These are phyloP conservation scores for Coemansia sp. DNA, from an alignment of 192 early-diverging fungal genomes.

Conservation along the genomic window DNA sequence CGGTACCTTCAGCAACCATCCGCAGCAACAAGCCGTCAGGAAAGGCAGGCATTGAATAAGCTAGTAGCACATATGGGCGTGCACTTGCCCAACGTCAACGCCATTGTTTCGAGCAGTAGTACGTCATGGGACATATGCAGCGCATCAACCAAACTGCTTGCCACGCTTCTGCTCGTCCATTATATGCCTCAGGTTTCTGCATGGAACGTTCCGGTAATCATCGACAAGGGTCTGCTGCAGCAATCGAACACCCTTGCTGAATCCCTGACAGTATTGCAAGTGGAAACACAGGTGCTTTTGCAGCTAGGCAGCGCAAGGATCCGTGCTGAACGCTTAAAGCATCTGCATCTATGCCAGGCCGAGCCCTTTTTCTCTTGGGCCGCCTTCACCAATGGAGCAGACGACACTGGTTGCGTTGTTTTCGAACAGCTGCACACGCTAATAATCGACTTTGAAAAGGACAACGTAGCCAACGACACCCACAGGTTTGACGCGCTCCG, in stretches of 20 bases:
- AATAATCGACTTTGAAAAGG: slow-evolving; percentile 32
- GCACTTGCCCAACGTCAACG: slow-evolving; percentile 10
- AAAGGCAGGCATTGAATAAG: not conserved
- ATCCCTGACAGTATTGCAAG: slow-evolving; percentile 18
- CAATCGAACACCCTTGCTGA: not conserved
- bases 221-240: not conserved
- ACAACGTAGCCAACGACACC: slow-evolving; percentile 33
- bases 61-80: not conserved
- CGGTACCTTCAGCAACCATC: slow-evolving; percentile 1
- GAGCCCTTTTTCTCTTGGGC: slow-evolving; percentile 41
- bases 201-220: not conserved
- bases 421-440: slow-evolving; percentile 23
- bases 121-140: slow-evolving; percentile 24
- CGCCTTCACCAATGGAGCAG: slow-evolving; percentile 13
- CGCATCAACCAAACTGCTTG: slow-evolving; percentile 14
- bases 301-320: slow-evolving; percentile 1
- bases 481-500: slow-evolving; percentile 19
- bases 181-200: slow-evolving; percentile 8
- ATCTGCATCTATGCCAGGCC: slow-evolving; percentile 21
- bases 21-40: not conserved
- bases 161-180: not conserved
- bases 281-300: slow-evolving; percentile 20
- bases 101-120: not conserved
- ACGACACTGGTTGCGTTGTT: not conserved
- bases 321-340: slow-evolving; percentile 8